Base-by-base conservation (phyloP, 1,284 basidiomycete species). In the Cryptococcus sp. region DNA sequence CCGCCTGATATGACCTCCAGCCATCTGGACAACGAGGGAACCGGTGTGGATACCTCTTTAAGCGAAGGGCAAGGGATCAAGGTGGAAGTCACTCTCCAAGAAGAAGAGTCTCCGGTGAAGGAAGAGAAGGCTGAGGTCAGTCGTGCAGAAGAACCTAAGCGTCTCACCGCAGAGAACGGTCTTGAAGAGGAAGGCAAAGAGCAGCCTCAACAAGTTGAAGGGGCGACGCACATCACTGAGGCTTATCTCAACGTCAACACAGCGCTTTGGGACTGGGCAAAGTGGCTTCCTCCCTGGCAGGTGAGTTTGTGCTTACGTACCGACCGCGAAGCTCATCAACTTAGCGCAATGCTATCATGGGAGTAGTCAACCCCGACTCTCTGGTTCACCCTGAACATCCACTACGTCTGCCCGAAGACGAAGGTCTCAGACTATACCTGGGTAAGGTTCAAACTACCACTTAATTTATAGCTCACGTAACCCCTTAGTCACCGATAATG, bases 381-480 rank as follows among this genome's bases (percentile, higher is more conserved):
- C 72, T 93, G 15, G 82, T 83, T 3, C 80, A 86, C 63, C 80
- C 83, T 0, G 83, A 86, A 44, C 85, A 92, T 71, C 90, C 90
- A 3, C 81, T 93, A 8, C 82, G 83, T 58, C 76, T 80, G 49
- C 79, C 82, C 8, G 83, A 83, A 14, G 76, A 83, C 33, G 75
- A 83, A 11, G 88, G 88, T 3, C 78, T 86, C 15, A 83, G 85
- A 63, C 76, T 92, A 56, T 88, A 81, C 73, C 80, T 87, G 57
- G 88, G 89, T 89, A 65, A 57, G 77, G 77, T 58, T 23, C n/a
- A 11, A 30, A 31, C 37, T 35, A 41, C 13, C 11, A 4, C 11
- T 15, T 23, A 10, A 30, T 31, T 43, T 35, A 41, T 15, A 13
- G 4, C 11, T 15, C 3, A 14, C 10, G 31, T 36, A 55, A 50